phyloP scores from a whole-genome alignment of 1,284 basidiomycete genomes.

The Pseudomicrostroma phylloplanum region DNA sequence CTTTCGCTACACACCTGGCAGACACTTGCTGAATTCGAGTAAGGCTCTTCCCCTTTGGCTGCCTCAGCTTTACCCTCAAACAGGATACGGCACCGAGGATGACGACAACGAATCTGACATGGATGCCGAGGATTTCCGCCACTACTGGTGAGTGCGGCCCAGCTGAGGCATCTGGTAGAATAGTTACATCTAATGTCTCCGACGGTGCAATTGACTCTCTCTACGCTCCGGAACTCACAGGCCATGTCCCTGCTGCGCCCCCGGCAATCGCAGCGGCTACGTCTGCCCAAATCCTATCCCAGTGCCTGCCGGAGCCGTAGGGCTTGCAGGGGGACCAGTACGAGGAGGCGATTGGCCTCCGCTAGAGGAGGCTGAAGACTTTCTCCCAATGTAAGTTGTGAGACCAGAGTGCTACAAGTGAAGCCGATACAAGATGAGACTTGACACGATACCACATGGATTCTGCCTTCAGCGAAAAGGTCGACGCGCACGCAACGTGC shows the following conservation, averaged over 20 bases:
- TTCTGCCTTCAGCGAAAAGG: neutral
- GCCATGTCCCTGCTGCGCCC: constrained; percentile 1
- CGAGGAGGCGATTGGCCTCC: neutral
- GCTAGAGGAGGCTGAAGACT: neutral
- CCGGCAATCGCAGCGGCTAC: neutral
- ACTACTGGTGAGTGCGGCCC: neutral
- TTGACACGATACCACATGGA: no score
- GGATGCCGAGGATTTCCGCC: neutral
- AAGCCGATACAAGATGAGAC: no score
- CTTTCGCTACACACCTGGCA: neutral
- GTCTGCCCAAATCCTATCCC: neutral
- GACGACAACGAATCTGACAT: neutral
- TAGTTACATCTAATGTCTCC: no score
- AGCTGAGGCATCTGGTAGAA: neutral
- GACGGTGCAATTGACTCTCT: neutral
- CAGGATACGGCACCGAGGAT: neutral
- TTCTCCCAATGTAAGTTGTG: neutral
- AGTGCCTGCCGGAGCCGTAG: neutral
- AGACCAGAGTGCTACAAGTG: neutral
- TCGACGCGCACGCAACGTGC: neutral
- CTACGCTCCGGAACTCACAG: neutral
- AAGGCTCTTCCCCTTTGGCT: neutral
- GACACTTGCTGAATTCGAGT: neutral
- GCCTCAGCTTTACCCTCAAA: neutral
- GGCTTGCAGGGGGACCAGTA: neutral